Base-by-base conservation (phyloP, 139 green algal genomes). In the Coelastrella sp. region DNA sequence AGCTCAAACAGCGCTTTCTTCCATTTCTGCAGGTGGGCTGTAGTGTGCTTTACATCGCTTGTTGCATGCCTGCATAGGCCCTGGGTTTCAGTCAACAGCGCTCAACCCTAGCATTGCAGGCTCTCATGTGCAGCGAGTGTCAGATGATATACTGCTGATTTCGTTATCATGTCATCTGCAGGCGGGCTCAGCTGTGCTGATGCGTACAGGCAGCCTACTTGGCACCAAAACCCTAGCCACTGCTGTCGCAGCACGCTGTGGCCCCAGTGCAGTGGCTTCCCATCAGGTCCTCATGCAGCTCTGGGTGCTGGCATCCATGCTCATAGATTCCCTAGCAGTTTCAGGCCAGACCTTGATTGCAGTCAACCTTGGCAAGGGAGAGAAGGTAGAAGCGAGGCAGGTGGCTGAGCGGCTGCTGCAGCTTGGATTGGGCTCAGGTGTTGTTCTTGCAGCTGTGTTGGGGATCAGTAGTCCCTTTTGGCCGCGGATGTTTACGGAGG, bases 201-300 rank as follows among this genome's bases (percentile, higher is more conserved):
- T 95, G 79, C 92, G 94, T 63, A 96, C 93, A 3, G 77, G 74
- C 11, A 69, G 94, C 48, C 85, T 96, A 57, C 68, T 96, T 30
- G 90, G 89, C 67, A 94, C 91, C 57, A 96, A 95, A 85, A 96
- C 93, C 19, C 63, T 94, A 11, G 93, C 92, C 0, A 89, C 91
- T 2, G 91, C 91, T 25, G 92, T 92, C 7, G 89, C 93, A 38
- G 91, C 92, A 25, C 89, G 90, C 73, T 85, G 94, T 45, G 94
- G 94, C 19, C 79, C 92, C 7, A 84, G 88, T 23, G 45, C 87
- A 3, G 91, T 94, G 3, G 92, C 90, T 2, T 87, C 94, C 2
- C 94, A 97, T 81, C 93, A 96, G 21, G 85, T 95, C 48, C 85
- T 92, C 9, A 89, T 88, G 62, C 93, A 97, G 89, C 57, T 97